Percentiles rank a stretch among this genome's conserved stretches.
Conservation (phyloP, 768 basidiomycete genomes). For the Pisolithus sp. region DNA sequence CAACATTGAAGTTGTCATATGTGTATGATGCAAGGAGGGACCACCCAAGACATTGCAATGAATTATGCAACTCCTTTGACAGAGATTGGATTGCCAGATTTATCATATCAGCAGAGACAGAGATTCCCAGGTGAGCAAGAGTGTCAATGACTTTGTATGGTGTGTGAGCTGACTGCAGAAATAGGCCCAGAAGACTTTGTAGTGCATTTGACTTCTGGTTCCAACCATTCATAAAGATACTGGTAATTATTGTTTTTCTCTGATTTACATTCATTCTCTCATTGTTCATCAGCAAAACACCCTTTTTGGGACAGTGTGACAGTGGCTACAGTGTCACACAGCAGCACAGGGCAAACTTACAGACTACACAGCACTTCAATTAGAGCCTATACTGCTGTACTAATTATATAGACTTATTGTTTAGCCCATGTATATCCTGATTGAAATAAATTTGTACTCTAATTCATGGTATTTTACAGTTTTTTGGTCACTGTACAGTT, state of each 20-base stretch:
- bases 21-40: slow-evolving; percentile 24
- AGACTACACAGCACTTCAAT: no score
- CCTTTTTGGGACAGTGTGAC: no score
- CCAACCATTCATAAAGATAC: slow-evolving; percentile 23
- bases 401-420: no score
- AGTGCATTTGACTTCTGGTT: slow-evolving; percentile 16
- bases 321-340: no score
- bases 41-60: slow-evolving; percentile 17
- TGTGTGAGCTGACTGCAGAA: slow-evolving; percentile 19
- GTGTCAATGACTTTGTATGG: slow-evolving; percentile 23
- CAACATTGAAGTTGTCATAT: slow-evolving; percentile 41
- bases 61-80: slow-evolving; percentile 14
- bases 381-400: no score
- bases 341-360: no score
- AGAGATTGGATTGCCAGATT: slow-evolving; percentile 19
- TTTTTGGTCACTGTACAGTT: no score
- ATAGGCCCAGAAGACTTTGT: slow-evolving; percentile 5
- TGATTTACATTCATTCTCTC: not conserved
- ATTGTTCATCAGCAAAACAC: no score
- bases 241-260: slow-evolving; percentile 10
- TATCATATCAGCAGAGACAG: slow-evolving; percentile 22
- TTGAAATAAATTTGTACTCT: no score
- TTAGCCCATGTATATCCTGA: no score
- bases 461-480: no score
- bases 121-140: slow-evolving; percentile 26